Evolutionary conservation across 208 protist species (phyloP), one percentile per base, ranked within the genome.

Genomic region (Trypanosoma mega): DNA sequence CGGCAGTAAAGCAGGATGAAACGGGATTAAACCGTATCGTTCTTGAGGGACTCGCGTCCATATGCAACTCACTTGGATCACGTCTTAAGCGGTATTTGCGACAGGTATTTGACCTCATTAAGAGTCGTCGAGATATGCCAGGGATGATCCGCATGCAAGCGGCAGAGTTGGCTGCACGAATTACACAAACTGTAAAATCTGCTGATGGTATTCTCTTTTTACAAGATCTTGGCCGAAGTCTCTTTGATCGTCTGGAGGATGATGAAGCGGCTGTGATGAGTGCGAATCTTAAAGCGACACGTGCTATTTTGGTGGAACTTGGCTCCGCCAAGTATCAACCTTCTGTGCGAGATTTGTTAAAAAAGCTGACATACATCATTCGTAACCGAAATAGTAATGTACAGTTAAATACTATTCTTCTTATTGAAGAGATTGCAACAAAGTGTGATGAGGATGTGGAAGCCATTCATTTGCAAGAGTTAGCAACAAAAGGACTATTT

Each of bases 401-500:
- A 31, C 97, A 99, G 73, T 93, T 99, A 74, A 97, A 98, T 67
- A 94, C 87, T 33, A 99, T 99, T 51, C 79, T 97, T 24, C 90
- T 99, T 7, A 94, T 99, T 26, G 98, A 98, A 44, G 81, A 94
- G 66, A 99, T 99, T 62, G 98, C 98, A 14, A 82, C 73, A 11
- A 69, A 90, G 54, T 87, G 82, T 63, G 78, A 87, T 45, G 72
- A 74, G 24, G 85, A 89, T 51, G 85, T 96, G 31, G 84, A 93
- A 26, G 75, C 85, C 12, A 89, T 93, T 52, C 80, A 93, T 93
- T 95, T 78, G 78, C 97, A 84, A 90, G 99, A 98, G 39, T 83
- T 99, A 18, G 85, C 99, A 11, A 99, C 98, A 24, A 99, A 99
- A 51, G 98, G 99, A 44, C 82, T 99, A 4, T 90, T 99, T 14